Evolutionary conservation across 768 basidiomycete genomes (phyloP).

Genomic region (Lentinula sp.): DNA sequence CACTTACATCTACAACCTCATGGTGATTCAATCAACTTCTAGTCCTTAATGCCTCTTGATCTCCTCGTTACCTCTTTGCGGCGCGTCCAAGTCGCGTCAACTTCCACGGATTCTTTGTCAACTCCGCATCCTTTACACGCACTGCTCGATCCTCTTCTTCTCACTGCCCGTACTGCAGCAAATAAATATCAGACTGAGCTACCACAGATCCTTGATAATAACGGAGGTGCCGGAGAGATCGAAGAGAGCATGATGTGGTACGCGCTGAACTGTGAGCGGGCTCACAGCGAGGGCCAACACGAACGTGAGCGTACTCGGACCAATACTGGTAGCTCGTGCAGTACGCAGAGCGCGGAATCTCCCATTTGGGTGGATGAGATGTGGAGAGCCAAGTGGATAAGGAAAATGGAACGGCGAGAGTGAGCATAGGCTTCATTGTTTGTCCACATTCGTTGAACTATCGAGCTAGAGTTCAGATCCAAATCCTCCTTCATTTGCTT

Average conservation of each 20-base stretch:
- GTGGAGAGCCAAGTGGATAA: conserved; percentile 54
- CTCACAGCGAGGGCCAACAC: conserved; percentile 24
- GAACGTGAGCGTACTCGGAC: conserved; percentile 12
- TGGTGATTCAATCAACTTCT: not conserved
- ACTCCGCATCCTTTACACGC: conserved; percentile 50
- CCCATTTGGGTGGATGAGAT: conserved; percentile 43
- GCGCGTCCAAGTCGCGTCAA: conserved; percentile 36
- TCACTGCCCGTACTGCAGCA: conserved; percentile 46
- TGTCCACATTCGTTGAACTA: not conserved
- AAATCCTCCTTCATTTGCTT: conserved; percentile 65
- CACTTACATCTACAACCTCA: not conserved
- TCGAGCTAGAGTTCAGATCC: conserved; percentile 57
- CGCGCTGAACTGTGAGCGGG: conserved; percentile 56
- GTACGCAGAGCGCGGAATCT: conserved; percentile 15
- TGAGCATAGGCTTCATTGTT: conserved; percentile 20
- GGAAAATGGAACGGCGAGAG: conserved; percentile 67
- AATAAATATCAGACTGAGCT: conserved; percentile 66
- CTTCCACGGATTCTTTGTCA: conserved; percentile 16
- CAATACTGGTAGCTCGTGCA: conserved; percentile 11
- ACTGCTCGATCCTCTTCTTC: conserved; percentile 55
- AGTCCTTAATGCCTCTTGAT: conserved; percentile 71
- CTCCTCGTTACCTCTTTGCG: conserved; percentile 50
- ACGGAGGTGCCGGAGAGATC: conserved; percentile 53
- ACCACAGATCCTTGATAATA: conserved; percentile 49
- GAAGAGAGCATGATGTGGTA: conserved; percentile 82